Conservation (phyloP, 352 stramenopile genomes). For the Globisporangium okanoganense region DNA sequence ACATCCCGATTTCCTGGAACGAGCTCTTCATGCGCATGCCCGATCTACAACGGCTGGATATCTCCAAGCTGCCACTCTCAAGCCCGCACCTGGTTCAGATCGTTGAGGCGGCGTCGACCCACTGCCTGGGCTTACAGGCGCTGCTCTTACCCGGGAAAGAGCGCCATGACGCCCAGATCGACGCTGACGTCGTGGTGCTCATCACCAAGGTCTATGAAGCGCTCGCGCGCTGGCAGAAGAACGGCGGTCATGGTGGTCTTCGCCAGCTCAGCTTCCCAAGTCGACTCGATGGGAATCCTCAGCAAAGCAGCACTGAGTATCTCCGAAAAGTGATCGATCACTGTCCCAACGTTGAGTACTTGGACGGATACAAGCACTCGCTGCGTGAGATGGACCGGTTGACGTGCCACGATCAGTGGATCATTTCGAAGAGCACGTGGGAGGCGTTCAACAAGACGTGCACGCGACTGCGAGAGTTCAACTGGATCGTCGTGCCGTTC, state of each 20-base stretch:
- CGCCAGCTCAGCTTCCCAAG: conserved; percentile 28
- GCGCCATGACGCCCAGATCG: conserved; percentile 16
- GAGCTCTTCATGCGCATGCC: conserved; percentile 29
- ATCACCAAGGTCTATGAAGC: conserved; percentile 25
- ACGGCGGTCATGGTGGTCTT: conserved; percentile 26
- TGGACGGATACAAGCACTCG: conserved; percentile 56
- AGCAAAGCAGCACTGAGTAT: conserved; percentile 19
- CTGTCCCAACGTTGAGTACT: conserved; percentile 53
- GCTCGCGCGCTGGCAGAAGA: conserved; percentile 27
- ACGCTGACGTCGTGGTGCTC: conserved; percentile 14
- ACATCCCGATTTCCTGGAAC: conserved; percentile 31
- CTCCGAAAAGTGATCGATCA: conserved; percentile 21
- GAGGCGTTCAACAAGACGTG: conserved; percentile 40
- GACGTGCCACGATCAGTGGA: conserved; percentile 47
- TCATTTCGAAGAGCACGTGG: conserved; percentile 25
- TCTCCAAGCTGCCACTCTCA: conserved; percentile 29
- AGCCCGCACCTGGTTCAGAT: conserved; percentile 30
- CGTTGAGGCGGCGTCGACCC: conserved; percentile 25
- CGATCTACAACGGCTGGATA: conserved; percentile 36
- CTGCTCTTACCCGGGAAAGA: conserved; percentile 39
- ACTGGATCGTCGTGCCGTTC: conserved; percentile 62
- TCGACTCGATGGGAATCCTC: conserved; percentile 12
- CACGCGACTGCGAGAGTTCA: conserved; percentile 44
- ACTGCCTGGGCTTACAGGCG: conserved; percentile 29
- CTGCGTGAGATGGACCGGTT: conserved; percentile 30